A percentile compares a stretch with the other conserved stretches of the same genome.
These are phyloP conservation scores for Sedum album DNA, from an alignment of 164 flowering plant genomes.

Conservation along the genomic window DNA sequence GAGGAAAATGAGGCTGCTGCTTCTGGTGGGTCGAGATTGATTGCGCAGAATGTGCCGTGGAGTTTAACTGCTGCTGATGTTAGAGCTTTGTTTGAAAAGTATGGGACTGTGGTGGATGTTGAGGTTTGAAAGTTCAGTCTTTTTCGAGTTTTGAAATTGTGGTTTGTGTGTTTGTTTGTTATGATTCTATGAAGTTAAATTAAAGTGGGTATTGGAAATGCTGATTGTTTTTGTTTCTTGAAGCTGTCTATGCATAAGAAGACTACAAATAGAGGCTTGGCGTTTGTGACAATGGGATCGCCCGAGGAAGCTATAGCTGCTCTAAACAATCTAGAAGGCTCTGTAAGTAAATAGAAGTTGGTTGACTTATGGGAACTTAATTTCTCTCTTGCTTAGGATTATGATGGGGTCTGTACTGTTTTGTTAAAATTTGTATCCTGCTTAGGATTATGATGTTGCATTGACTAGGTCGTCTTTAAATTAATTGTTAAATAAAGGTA, in stretches of 20 bases:
- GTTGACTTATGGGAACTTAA: too few species aligned
- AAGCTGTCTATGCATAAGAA: slow-evolving; percentile 69
- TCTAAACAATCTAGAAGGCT: slow-evolving; percentile 47
- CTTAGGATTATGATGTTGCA: background rate
- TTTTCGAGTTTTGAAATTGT: background rate
- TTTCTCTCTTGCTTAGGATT: too few species aligned
- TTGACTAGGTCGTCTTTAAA: background rate
- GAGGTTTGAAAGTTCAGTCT: slow-evolving; percentile 36
- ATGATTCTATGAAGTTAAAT: background rate
- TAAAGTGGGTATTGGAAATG: slow-evolving; percentile 13
- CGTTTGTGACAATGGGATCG: slow-evolving; percentile 69
- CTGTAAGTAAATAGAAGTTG: slow-evolving; percentile 38
- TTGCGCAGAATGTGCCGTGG: slow-evolving; percentile 84
- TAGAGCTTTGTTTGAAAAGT: slow-evolving; percentile 47
- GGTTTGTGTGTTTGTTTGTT: background rate
- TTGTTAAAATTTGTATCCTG: background rate
- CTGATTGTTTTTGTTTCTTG: slow-evolving; percentile 5
- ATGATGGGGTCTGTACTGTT: background rate
- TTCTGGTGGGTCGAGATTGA: slow-evolving; percentile 34
- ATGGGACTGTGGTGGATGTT: slow-evolving; percentile 59
- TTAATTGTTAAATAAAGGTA: background rate
- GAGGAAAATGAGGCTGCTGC: background rate
- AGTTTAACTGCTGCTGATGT: slow-evolving; percentile 50
- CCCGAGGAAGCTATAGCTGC: slow-evolving; percentile 72
- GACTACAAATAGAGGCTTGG: slow-evolving; percentile 67